Percentiles rank a stretch among this genome's conserved stretches.
Evolutionary conservation across 1,139 yeast species (phyloP).

Genomic region (Taphrina sp.): DNA sequence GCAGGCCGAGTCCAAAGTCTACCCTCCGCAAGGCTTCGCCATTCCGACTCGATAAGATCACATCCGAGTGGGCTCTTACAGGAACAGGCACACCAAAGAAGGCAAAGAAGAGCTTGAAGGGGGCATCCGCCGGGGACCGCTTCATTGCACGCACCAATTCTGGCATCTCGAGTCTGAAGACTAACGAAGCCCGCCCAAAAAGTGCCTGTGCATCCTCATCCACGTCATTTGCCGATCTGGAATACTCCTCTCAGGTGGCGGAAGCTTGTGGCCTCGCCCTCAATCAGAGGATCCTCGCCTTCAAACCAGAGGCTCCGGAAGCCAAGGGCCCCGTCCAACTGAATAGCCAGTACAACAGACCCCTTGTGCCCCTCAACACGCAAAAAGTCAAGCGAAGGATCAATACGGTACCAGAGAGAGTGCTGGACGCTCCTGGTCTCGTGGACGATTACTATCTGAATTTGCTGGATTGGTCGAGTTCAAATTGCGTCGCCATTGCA

Average conservation of each 20-base stretch:
- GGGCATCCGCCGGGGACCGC: slow-evolving; percentile 37
- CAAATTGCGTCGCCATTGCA: slow-evolving; percentile 84
- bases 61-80: slow-evolving; percentile 43
- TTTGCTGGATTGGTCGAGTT: slow-evolving; percentile 81
- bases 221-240: slow-evolving; percentile 38
- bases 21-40: slow-evolving; percentile 22
- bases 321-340: slow-evolving; percentile 58
- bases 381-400: slow-evolving; percentile 60
- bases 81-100: slow-evolving; percentile 39
- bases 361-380: slow-evolving; percentile 40
- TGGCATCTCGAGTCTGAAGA: slow-evolving; percentile 40
- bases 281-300: slow-evolving; percentile 79
- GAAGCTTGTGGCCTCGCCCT: slow-evolving; percentile 90
- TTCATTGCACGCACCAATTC: slow-evolving; percentile 38
- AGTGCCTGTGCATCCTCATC: slow-evolving; percentile 37
- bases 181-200: slow-evolving; percentile 47
- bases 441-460: slow-evolving; percentile 90
- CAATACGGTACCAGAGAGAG: slow-evolving; percentile 87
- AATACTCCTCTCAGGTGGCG: slow-evolving; percentile 80
- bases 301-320: slow-evolving; percentile 84
- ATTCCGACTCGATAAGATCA: slow-evolving; percentile 46
- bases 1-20: slow-evolving; percentile 28
- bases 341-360: slow-evolving; percentile 47
- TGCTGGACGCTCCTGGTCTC: slow-evolving; percentile 93
- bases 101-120: slow-evolving; percentile 35